Evolutionary conservation across 2,329 filamentous ascomycete genomes (phyloP), one percentile per base, ranked within the genome.

Genomic region (Penicillium thymicola): DNA sequence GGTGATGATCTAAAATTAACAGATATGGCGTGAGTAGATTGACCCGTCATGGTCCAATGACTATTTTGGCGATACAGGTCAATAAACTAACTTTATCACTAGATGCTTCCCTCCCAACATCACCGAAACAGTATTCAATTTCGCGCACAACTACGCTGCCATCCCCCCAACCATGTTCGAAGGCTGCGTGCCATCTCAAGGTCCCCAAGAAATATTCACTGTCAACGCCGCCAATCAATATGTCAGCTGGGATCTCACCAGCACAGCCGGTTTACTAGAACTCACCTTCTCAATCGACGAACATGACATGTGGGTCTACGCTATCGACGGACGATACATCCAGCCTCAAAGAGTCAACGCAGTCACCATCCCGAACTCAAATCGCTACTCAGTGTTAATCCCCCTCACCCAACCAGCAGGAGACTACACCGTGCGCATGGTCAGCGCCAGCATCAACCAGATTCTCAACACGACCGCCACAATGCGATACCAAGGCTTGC

Each of bases 341-440:
- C 64, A 74, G 23, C 78, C 78, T 0, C 66, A 71, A 16, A 57
- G 56, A 4, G 75, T 76, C 2, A 72, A 78, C 44, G 71, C 71
- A 6, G 54, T 76, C 28, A 62, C 57, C 5, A 55, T 78, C 42
- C 59, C 66, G 18, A 71, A 71, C 34, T 75, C 76, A 10, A 71
- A 75, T 45, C 70, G 78, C 23, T 73, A 75, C 58, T 76, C 76
- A 0, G 72, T 76, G 10, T 56, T 80, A 2, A 64, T 79, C 3
- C 74, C 76, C 56, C 71, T 83, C 5, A 69, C 78, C 41, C 75
- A 78, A 40, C 65, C 64, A 1, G 62, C 75, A 0, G 80, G 80
- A 0, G 71, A 80, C 55, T 87, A 83, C 67, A 79, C 78, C 7
- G 79, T 86, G 32, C 82, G 85, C 3, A 73, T 82, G 40, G 78